Conservation (phyloP, 805 yeast genomes). For the Naumovozyma castellii region DNA sequence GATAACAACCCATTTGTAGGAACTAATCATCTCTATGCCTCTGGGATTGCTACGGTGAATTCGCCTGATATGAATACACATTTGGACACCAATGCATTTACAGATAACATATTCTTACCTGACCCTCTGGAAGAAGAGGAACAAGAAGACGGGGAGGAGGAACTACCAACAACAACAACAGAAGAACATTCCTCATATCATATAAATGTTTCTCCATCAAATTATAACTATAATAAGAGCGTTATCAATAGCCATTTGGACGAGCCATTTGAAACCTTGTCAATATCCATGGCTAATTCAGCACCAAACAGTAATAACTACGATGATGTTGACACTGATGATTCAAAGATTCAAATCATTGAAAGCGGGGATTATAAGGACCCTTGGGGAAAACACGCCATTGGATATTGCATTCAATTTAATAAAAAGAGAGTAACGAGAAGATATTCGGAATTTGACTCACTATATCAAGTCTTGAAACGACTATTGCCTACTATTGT, state of each 20-base stretch:
- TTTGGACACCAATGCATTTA: no score
- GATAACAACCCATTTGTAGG: slow-evolving; percentile 34
- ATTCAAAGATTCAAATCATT: slow-evolving; percentile 37
- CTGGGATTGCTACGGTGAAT: slow-evolving; percentile 27
- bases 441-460: slow-evolving; percentile 87
- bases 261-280: slow-evolving; percentile 24
- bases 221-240: background rate
- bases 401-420: slow-evolving; percentile 70
- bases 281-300: slow-evolving; percentile 19
- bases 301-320: background rate
- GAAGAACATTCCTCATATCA: background rate
- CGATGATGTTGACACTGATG: slow-evolving; percentile 1
- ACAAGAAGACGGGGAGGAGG: background rate
- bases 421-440: slow-evolving; percentile 59
- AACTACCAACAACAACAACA: background rate
- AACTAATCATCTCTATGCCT: slow-evolving; percentile 30
- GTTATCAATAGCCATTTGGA: background rate
- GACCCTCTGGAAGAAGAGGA: background rate
- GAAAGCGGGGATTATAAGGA: slow-evolving; percentile 86
- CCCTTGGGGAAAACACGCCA: slow-evolving; percentile 63
- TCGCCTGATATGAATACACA: background rate
- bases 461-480: slow-evolving; percentile 59
- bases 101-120: no score
- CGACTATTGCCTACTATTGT: slow-evolving; percentile 71
- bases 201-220: background rate